Conservation (phyloP, 1,139 yeast species). For the Kodamaea sp. region DNA sequence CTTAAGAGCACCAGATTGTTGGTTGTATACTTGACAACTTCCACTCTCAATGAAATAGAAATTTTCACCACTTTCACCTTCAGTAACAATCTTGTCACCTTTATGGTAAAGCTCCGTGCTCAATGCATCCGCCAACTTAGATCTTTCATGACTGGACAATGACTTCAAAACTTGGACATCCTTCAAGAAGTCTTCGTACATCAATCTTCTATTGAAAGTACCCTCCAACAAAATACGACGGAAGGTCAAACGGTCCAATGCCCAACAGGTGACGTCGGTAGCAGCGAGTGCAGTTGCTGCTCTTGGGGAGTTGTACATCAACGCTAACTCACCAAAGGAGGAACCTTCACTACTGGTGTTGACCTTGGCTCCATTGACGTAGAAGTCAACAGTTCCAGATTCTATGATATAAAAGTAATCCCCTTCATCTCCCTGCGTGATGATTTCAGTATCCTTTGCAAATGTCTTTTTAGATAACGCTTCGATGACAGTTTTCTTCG, state of each 20-base stretch:
- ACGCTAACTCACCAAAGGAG: slow-evolving; percentile 93
- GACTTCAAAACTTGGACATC: slow-evolving; percentile 79
- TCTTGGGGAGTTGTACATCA: slow-evolving; percentile 96
- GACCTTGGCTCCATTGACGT: slow-evolving; percentile 72
- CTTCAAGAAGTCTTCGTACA: slow-evolving; percentile 87
- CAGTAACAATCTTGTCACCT: slow-evolving; percentile 75
- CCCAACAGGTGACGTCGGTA: slow-evolving; percentile 73
- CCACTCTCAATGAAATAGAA: slow-evolving; percentile 91
- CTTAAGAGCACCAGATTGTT: slow-evolving; percentile 60
- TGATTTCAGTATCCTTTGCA: slow-evolving; percentile 63
- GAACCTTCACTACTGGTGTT: slow-evolving; percentile 81
- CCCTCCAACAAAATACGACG: slow-evolving; percentile 88
- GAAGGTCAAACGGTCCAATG: slow-evolving; percentile 89
- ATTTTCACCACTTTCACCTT: slow-evolving; percentile 91
- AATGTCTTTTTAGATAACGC: slow-evolving; percentile 77
- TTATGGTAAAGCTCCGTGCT: slow-evolving; percentile 72
- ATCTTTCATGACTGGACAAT: slow-evolving; percentile 80
- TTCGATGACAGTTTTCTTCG: slow-evolving; percentile 74
- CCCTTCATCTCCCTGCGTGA: slow-evolving; percentile 95
- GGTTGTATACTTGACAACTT: slow-evolving; percentile 66
- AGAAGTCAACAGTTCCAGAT: slow-evolving; percentile 78
- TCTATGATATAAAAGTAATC: slow-evolving; percentile 92
- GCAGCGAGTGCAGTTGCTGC: slow-evolving; percentile 92
- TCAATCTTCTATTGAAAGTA: slow-evolving; percentile 83
- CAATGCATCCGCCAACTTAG: slow-evolving; percentile 92